phyloP scores from a whole-genome alignment of 2,329 filamentous ascomycete genomes.

The Amylocarpus encephaloides region DNA sequence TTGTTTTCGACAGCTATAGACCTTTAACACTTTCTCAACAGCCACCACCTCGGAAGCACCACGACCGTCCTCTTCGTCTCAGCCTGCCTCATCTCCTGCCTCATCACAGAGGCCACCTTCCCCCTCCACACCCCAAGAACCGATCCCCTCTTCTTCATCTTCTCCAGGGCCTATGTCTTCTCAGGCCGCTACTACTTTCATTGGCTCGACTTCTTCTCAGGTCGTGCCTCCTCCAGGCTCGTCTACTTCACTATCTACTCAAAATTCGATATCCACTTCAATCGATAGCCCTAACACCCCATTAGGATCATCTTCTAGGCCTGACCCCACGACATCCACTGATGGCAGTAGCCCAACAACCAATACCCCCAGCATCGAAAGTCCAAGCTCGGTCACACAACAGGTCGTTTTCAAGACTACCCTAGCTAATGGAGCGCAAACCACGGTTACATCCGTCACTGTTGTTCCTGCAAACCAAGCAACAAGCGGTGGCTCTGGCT shows the following conservation, averaged over 20 bases:
- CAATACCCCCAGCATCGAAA: neutral
- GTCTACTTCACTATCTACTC: constrained; percentile 4
- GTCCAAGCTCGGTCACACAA: constrained; percentile 17
- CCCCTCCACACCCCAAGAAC: constrained; percentile 9
- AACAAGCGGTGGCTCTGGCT: neutral
- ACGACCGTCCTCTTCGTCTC: neutral
- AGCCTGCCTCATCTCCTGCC: constrained; percentile 2
- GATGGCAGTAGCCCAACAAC: neutral
- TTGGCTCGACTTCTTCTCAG: constrained; percentile 4
- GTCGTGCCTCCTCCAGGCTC: constrained; percentile 10
- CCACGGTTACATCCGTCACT: constrained; percentile 23
- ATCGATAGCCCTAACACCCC: constrained; percentile 1
- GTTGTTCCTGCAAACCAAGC: constrained; percentile 22
- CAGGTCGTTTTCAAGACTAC: constrained; percentile 26
- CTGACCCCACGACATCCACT: constrained; percentile 1
- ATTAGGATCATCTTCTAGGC: neutral
- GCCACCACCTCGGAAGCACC: neutral
- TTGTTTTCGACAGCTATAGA: neutral
- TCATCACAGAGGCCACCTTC: constrained; percentile 12
- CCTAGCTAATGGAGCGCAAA: constrained; percentile 19
- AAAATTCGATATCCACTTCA: constrained; percentile 1
- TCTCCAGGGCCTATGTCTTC: constrained; percentile 6
- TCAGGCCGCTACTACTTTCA: constrained; percentile 1
- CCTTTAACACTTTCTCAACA: neutral
- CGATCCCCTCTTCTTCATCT: constrained; percentile 7